A percentile compares a stretch with the other conserved stretches of the same genome.
Evolutionary conservation across 306 rosid genomes (phyloP).

Genomic region (Rosa rugosa): DNA sequence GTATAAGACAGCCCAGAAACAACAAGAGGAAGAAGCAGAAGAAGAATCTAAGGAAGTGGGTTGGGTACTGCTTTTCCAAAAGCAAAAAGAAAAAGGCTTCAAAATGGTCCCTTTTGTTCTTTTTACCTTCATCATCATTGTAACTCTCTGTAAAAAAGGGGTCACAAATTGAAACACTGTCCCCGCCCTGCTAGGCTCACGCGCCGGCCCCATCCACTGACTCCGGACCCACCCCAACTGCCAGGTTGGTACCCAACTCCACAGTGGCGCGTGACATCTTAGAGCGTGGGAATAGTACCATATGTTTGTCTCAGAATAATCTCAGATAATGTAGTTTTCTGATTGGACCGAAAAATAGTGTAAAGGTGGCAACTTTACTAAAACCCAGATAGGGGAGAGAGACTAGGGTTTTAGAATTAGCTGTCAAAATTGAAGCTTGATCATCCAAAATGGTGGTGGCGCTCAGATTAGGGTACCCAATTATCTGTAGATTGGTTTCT

Average conservation of each 20-base stretch:
- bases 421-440: background rate
- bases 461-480: background rate
- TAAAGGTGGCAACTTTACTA: background rate
- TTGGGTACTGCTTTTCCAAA: slow-evolving; percentile 53
- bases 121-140: slow-evolving; percentile 7
- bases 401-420: background rate
- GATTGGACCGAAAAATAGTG: background rate
- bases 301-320: background rate
- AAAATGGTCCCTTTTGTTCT: background rate
- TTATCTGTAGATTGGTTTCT: background rate
- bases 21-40: slow-evolving; percentile 21
- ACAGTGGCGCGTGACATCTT: background rate
- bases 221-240: slow-evolving; percentile 2
- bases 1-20: slow-evolving; percentile 16
- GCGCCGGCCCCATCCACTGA: slow-evolving; percentile 2
- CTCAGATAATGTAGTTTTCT: background rate
- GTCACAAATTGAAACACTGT: background rate
- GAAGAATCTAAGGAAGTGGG: slow-evolving; percentile 51
- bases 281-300: background rate
- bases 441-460: background rate
- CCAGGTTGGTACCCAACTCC: background rate
- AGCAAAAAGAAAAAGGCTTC: slow-evolving; percentile 22
- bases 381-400: background rate
- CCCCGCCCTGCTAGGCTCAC: background rate
- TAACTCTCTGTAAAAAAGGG: background rate